Evolutionary conservation across 805 yeast species (phyloP).

Genomic region (Lachancea quebecensis): DNA sequence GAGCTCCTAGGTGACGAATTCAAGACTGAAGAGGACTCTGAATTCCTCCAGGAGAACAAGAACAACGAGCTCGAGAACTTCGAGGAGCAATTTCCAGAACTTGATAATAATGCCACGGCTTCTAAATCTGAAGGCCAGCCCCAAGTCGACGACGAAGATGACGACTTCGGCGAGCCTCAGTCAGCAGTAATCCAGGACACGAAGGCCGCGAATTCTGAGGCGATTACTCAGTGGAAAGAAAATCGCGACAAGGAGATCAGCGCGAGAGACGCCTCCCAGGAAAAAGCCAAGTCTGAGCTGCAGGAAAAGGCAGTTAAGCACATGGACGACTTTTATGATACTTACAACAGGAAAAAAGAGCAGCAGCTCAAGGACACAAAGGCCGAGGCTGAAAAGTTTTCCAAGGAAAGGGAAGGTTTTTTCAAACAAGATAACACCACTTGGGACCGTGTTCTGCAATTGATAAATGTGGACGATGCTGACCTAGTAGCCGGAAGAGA

Average conservation of each 20-base stretch:
- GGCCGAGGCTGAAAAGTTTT: constrained; percentile 62
- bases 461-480: constrained; percentile 39
- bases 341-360: constrained; percentile 79
- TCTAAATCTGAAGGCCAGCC: background rate
- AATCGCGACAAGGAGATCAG: constrained; percentile 72
- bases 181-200: constrained; percentile 12
- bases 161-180: constrained; percentile 35
- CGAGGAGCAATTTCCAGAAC: constrained; percentile 56
- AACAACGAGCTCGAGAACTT: constrained; percentile 49
- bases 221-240: constrained; percentile 71
- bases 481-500: constrained; percentile 46
- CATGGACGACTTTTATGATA: constrained; percentile 87
- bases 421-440: constrained; percentile 69
- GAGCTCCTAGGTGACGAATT: constrained; percentile 67
- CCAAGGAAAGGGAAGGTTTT: constrained; percentile 68
- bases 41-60: constrained; percentile 34
- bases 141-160: constrained; percentile 21
- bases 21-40: constrained; percentile 55
- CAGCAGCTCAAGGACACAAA: constrained; percentile 54
- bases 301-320: constrained; percentile 72
- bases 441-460: constrained; percentile 66
- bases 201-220: constrained; percentile 35
- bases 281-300: constrained; percentile 55
- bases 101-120: constrained; percentile 8
- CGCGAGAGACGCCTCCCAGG: constrained; percentile 69